Evolutionary conservation across 306 rosid species (phyloP), one percentile per base, ranked within the genome.

Genomic region (Acacia confusa): DNA sequence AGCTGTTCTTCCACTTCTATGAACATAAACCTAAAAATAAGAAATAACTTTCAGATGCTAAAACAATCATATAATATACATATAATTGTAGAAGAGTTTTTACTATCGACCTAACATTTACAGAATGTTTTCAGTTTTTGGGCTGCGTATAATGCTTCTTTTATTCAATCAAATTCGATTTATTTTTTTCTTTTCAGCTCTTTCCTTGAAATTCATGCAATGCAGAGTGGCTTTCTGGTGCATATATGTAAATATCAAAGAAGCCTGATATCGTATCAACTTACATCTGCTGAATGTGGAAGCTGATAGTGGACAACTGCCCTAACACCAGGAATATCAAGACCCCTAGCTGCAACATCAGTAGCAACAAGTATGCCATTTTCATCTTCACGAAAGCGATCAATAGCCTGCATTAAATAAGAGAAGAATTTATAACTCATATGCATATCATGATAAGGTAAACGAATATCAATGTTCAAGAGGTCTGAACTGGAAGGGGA

Each of bases 1-100:
- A 22, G 98, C 99, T 68, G 98, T 95, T 88, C 99, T 90, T 77
- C 99, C 99, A 92, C 99, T 90, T 89, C 99, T 92, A 87, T 93
- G 99, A 83, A 95, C 92, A 87, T 95, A 95, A 79, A 92, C 98
- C 99, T 95, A 80, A 70, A 32, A 81, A 11, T 25, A 85, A 72
- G 60, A 74, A 67, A 57, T 13, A 74, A 58, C 43, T 34, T 74
- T 78, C 32, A 82, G 78, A 78, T 55, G 45, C 84, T 32, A 65
- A 60, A 20, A 58, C 40, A 43, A 11, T 27, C 68, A 27, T 11
- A 25, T 61, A 0, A 61, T 27, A 25, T 1, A 14, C 68, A 25
- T 13, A 61, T 13, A 27, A 61, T 12, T 11, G 9, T 60, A 12
- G 34, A 60, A 12, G 34, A 10, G 34, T 60, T 60, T 58, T 58